Conservation (phyloP, 129 eudicot species). For the Flaveria linearis region DNA sequence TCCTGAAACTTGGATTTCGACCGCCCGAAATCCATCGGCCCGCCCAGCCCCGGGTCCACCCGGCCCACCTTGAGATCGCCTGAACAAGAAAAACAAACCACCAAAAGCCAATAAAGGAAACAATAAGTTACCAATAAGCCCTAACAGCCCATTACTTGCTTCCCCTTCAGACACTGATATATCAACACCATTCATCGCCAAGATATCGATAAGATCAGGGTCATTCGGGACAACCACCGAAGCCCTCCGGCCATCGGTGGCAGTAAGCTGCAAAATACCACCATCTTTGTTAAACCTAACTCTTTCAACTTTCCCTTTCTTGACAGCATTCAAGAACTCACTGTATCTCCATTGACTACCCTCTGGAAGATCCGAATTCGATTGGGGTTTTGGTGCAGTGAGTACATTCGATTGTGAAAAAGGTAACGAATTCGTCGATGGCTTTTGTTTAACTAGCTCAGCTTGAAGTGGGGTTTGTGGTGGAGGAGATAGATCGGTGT, state of each 20-base stretch:
- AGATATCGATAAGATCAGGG: slow-evolving; percentile 84
- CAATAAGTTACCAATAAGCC: slow-evolving; percentile 77
- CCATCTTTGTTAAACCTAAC: slow-evolving; percentile 90
- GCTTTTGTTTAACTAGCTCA: slow-evolving; percentile 43
- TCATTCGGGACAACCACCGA: slow-evolving; percentile 82
- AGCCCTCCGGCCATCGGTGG: slow-evolving; percentile 81
- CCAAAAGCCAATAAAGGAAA: slow-evolving; percentile 85
- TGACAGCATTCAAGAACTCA: slow-evolving; percentile 90
- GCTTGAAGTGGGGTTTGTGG: slow-evolving; percentile 42
- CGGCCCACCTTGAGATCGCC: slow-evolving; percentile 88
- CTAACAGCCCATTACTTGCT: slow-evolving; percentile 73
- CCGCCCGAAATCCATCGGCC: slow-evolving; percentile 96
- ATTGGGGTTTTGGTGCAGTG: slow-evolving; percentile 77
- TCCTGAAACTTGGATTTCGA: slow-evolving; percentile 98
- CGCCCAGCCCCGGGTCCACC: slow-evolving; percentile 98
- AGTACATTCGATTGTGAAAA: slow-evolving; percentile 56
- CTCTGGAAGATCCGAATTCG: slow-evolving; percentile 67
- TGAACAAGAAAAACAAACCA: slow-evolving; percentile 76
- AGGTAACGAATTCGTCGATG: slow-evolving; percentile 38
- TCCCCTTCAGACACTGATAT: slow-evolving; percentile 91
- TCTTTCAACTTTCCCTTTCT: slow-evolving; percentile 92
- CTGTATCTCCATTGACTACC: slow-evolving; percentile 91
- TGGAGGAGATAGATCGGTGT: slow-evolving; percentile 47
- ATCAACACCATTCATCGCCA: slow-evolving; percentile 95
- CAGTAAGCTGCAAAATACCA: slow-evolving; percentile 71